Evolutionary conservation across 2,329 filamentous ascomycete species (phyloP).

Genomic region (Nemania abortiva): DNA sequence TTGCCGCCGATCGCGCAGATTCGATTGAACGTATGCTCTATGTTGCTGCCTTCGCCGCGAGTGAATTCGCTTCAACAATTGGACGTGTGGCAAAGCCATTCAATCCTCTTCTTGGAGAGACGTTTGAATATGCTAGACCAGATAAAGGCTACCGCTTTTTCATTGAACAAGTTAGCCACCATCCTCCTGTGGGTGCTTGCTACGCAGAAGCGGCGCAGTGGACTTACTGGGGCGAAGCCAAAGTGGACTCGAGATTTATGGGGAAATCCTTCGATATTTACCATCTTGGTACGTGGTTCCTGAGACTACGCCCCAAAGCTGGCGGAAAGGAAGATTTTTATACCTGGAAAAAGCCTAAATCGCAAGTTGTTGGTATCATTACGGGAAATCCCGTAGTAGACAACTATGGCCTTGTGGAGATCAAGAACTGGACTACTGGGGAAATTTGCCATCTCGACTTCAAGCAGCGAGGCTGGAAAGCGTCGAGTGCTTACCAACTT

Average conservation of each 20-base stretch:
- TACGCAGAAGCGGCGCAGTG: slow-evolving; percentile 93
- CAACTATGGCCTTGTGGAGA: slow-evolving; percentile 96
- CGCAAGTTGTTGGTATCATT: slow-evolving; percentile 97
- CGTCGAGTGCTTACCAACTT: slow-evolving; percentile 89
- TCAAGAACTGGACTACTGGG: slow-evolving; percentile 97
- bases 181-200: slow-evolving; percentile 92
- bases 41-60: slow-evolving; percentile 94
- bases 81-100: slow-evolving; percentile 98
- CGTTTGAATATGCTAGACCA: slow-evolving; percentile 93
- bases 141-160: slow-evolving; percentile 99
- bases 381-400: slow-evolving; percentile 97
- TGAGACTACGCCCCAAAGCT: slow-evolving; percentile 80
- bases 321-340: slow-evolving; percentile 88
- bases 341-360: slow-evolving; percentile 99
- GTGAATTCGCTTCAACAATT: slow-evolving; percentile 96
- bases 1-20: slow-evolving; percentile 85
- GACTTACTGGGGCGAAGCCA: slow-evolving; percentile 97
- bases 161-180: slow-evolving; percentile 97
- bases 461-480: slow-evolving; percentile 96
- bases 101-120: slow-evolving; percentile 95
- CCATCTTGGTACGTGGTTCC: slow-evolving; percentile 95
- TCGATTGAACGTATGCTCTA: slow-evolving; percentile 94
- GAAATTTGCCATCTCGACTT: slow-evolving; percentile 92
- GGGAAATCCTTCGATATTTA: slow-evolving; percentile 98
- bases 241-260: slow-evolving; percentile 96